Conservation (phyloP, 179 eudicot species). For the Gypsophila paniculata region DNA sequence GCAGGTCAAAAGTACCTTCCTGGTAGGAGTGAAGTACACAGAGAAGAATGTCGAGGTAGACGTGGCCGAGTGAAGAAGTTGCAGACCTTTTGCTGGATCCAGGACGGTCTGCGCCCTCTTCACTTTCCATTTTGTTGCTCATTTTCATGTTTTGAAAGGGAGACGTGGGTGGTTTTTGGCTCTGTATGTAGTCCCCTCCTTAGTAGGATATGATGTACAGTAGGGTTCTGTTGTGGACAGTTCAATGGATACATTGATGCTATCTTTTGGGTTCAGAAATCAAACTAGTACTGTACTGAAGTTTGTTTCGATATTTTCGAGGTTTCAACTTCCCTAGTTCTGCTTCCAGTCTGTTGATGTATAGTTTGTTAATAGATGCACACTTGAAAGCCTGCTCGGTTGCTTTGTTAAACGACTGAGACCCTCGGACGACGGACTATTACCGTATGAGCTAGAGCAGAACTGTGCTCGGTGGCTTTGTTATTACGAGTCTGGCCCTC, state of each 20-base stretch:
- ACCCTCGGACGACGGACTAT: no score
- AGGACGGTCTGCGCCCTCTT: neutral
- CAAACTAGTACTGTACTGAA: neutral
- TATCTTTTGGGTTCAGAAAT: neutral
- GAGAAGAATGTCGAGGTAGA: conserved; percentile 50
- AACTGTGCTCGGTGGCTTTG: no score
- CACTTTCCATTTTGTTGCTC: neutral
- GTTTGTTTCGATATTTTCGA: neutral
- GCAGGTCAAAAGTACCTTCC: conserved; percentile 67
- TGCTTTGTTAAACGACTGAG: no score
- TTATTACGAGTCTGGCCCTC: no score
- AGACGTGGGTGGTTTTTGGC: conserved; percentile 16
- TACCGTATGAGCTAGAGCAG: no score
- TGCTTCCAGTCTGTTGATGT: no score
- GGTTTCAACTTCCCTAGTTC: neutral
- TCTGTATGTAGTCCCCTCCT: conserved; percentile 9
- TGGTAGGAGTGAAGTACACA: conserved; percentile 74
- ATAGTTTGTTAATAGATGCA: no score
- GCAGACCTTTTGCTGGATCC: neutral
- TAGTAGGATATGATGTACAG: neutral
- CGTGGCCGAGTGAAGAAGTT: conserved; percentile 26
- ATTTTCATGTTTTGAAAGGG: no score
- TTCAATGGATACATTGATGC: neutral
- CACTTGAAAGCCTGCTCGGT: no score
- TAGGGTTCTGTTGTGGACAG: neutral